phyloP scores from a whole-genome alignment of 2,329 filamentous ascomycete species.

The Fusarium mangiferae region DNA sequence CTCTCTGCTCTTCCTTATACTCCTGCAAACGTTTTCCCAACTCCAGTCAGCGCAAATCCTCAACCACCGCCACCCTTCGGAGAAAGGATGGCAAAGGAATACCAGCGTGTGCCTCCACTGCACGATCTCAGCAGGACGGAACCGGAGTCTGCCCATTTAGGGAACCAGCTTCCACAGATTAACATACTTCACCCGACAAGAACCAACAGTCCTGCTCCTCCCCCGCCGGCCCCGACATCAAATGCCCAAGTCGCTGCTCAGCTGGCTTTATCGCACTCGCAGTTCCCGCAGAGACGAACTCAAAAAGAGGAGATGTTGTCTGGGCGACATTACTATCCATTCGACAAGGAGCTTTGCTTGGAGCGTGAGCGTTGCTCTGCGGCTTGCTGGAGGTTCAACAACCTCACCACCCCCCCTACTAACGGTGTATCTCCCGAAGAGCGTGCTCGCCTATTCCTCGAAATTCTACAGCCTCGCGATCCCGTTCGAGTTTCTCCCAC shows the following conservation, averaged over 20 bases:
- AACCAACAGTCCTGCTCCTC: constrained; percentile 59
- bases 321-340: constrained; percentile 82
- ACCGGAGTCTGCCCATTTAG: constrained; percentile 63
- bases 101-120: constrained; percentile 68
- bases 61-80: constrained; percentile 56
- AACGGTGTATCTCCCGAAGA: constrained; percentile 76
- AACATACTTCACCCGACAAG: constrained; percentile 63
- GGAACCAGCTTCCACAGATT: constrained; percentile 65
- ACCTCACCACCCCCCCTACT: constrained; percentile 75
- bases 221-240: constrained; percentile 52
- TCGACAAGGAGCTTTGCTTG: constrained; percentile 78
- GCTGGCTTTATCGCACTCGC: constrained; percentile 66
- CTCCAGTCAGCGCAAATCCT: constrained; percentile 68
- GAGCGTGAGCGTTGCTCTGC: constrained; percentile 87
- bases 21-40: constrained; percentile 67
- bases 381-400: constrained; percentile 88
- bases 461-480: constrained; percentile 74
- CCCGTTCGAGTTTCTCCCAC: constrained; percentile 66
- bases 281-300: constrained; percentile 62
- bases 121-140: constrained; percentile 69
- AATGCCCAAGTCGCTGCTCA: constrained; percentile 68
- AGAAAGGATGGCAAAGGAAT: constrained; percentile 66
- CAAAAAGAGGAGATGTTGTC: constrained; percentile 93
- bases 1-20: constrained; percentile 67
- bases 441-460: constrained; percentile 74